Base-by-base conservation (phyloP, 2,329 filamentous ascomycete species). In the Pseudogymnoascus sp. region DNA sequence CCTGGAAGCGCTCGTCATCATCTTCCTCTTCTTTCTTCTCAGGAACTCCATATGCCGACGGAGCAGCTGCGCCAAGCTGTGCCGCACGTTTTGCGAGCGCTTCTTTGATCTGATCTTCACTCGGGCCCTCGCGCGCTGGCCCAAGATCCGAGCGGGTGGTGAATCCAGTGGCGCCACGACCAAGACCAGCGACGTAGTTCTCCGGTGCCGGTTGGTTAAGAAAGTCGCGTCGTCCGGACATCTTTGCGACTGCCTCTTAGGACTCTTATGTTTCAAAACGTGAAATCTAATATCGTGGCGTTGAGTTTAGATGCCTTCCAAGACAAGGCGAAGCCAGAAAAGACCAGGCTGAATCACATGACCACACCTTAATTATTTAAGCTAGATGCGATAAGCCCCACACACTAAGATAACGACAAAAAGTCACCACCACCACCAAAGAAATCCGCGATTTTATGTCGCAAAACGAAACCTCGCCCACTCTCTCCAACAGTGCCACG, bases 21-120 rank as follows among this genome's bases (percentile, higher is more conserved):
- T 88, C 86, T 34, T 87, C 85, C 15, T 88, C 83, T 57, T 88
- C 85, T 62, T 81, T 79, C 38, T 72, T 71, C 68, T 72, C 69
- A 2, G 68, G 70, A 7, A 75, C 82, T 5, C 92, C 92, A 62
- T 89, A 90, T 19, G 86, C 85, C 60, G 85, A 86, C 0, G 86
- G 84, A 21, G 84, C 79, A n/a, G 85, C 82, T 63, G 83, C 82
- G 48, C 86, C 86, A 0, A 97, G 82, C 70, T 89, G 84, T 61
- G 90, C 89, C 6, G 94, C 92, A 68, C 95, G 86, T 75, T 96
- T 96, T 56, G 92, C 92, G 67, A 99, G 87, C 63, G 90, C 92
- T 73, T 96, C 94, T 74, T 97, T 96, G 76, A 99, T 96, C 75
- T 97, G 92, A 72, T 99, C 94, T 69, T 96, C 92, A 63, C 89